Base-by-base conservation (phyloP, 805 yeast species). In the Wickerhamomyces mucosus region DNA sequence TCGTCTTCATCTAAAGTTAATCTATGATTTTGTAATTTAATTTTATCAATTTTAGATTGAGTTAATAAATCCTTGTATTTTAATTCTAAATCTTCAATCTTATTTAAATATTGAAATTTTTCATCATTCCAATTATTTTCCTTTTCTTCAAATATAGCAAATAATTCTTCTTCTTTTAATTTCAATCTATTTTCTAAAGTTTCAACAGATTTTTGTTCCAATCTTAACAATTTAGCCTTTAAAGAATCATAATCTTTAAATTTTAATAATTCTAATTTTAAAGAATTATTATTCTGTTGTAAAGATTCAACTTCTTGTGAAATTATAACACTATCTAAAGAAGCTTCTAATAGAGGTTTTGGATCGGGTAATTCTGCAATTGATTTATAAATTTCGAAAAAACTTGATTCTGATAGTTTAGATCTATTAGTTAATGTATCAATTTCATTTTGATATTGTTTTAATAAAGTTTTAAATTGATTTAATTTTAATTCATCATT, bases 301-400 rank as follows among this genome's bases (percentile, higher is more conserved):
- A 81, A 55, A 8, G 55, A 55, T 4, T 65, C 67, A 6, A 68
- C 58, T 32, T 81, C 84, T 15, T 67, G 61, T 1, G 67, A 61
- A 14, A 70, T 67, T 4, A 67, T 54, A 7, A 79, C 72, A 5
- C 83, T 70, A 30, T 77, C 83, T 18, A 81, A 50, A 2, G 88
- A 72, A 23, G 75, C 67, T 43, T 80, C 81, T 36, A 89, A 58
- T 26, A 88, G 55, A 5, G 95, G 94, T 39, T 69, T 72, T 1
- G 97, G 97, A 58, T 89, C 96, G 0, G 96, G 96, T 0, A 94
- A 88, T 52, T 88, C 95, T 5, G 86, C 83, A 5, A 89, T 59
- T 12, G 74, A 63, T 34, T 83, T 63, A 59, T 89, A 89, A 15
- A 83, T 63, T 14, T 76, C 74, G 51, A 86, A 72, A 47, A 92